Conservation (phyloP, 2,329 filamentous ascomycete genomes). For the Colletotrichum cordylinicola region DNA sequence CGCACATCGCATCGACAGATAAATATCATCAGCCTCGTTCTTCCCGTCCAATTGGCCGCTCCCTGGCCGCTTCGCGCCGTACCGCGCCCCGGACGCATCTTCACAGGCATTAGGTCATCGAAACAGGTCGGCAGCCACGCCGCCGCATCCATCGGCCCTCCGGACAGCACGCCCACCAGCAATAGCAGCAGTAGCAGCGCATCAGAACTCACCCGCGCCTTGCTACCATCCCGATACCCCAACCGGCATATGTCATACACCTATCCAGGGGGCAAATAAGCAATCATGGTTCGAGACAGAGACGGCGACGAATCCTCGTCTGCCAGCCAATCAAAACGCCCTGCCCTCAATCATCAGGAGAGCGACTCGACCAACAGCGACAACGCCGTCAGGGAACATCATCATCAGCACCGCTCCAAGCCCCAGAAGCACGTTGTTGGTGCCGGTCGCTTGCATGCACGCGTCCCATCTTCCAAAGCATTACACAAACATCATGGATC, state of each 20-base stretch:
- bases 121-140: constrained; percentile 9
- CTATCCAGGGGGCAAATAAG: constrained; percentile 15
- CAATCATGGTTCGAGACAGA: constrained; percentile 48
- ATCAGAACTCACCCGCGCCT: constrained; percentile 2
- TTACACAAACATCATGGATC: constrained; percentile 49
- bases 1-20: background rate
- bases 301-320: constrained; percentile 53
- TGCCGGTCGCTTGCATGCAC: constrained; percentile 53
- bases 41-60: background rate
- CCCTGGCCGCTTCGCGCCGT: background rate
- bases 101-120: constrained; percentile 17
- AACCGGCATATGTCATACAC: background rate
- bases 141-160: constrained; percentile 6
- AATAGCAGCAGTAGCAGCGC: background rate
- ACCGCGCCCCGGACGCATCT: background rate
- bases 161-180: constrained; percentile 1
- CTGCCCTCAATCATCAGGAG: constrained; percentile 40
- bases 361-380: constrained; percentile 42
- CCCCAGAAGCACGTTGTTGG: constrained; percentile 50
- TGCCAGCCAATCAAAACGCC: constrained; percentile 62
- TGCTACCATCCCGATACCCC: background rate
- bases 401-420: constrained; percentile 28
- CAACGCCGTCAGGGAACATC: constrained; percentile 31
- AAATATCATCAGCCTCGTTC: background rate
- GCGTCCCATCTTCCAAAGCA: constrained; percentile 58